phyloP scores from a whole-genome alignment of 495 filamentous ascomycete species.

The Penicillium tannophilum region DNA sequence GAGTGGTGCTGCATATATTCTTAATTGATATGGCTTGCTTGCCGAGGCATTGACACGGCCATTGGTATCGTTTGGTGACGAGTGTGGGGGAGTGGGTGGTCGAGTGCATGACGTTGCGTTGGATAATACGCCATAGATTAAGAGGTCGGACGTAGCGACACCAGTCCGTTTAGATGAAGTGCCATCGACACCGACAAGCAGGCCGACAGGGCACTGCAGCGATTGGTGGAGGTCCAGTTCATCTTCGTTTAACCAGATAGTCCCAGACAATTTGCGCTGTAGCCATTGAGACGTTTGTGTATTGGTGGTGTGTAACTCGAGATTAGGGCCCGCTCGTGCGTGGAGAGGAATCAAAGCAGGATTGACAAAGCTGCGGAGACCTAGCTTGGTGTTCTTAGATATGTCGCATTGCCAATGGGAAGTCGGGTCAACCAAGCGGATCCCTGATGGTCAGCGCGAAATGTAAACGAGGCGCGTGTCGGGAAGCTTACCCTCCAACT shows the following conservation, averaged over 20 bases:
- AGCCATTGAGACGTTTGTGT: constrained; percentile 47
- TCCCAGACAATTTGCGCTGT: constrained; percentile 33
- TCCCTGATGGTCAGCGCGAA: constrained; percentile 32
- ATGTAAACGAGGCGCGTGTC: constrained; percentile 8
- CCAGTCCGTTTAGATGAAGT: constrained; percentile 21
- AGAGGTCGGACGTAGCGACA: constrained; percentile 49
- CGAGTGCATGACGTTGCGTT: constrained; percentile 30
- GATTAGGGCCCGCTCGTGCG: constrained; percentile 51
- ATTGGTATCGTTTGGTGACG: constrained; percentile 39
- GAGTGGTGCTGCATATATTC: constrained; percentile 45
- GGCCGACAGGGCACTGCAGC: constrained; percentile 44
- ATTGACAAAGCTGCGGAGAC: constrained; percentile 48
- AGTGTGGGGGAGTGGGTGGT: constrained; percentile 51
- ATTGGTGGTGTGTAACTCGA: constrained; percentile 47
- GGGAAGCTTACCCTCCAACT: constrained; percentile 37
- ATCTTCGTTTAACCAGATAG: constrained; percentile 40
- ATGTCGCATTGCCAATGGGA: constrained; percentile 44
- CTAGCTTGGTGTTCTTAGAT: constrained; percentile 37
- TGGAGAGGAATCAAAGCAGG: constrained; percentile 51
- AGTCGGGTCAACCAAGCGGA: constrained; percentile 42
- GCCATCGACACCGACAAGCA: constrained; percentile 39
- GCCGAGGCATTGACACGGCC: constrained; percentile 7
- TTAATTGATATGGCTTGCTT: constrained; percentile 33
- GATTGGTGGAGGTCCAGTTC: constrained; percentile 35
- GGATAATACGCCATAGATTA: constrained; percentile 55